phyloP scores from a whole-genome alignment of 2,329 filamentous ascomycete genomes.

The Curvularia eragrostidis region DNA sequence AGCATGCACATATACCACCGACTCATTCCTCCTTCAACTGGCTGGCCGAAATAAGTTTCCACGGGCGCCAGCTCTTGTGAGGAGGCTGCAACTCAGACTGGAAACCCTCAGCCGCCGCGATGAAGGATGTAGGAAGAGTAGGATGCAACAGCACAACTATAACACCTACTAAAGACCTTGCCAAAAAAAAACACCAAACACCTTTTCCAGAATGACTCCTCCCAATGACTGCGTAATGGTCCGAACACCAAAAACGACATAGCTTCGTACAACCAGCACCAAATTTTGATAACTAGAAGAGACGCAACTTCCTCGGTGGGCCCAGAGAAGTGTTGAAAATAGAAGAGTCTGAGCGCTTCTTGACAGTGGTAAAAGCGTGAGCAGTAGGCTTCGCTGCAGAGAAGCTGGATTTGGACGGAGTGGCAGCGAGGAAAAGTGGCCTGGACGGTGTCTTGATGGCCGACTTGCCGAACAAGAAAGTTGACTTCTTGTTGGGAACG shows the following conservation, averaged over 20 bases:
- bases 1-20: constrained; percentile 6
- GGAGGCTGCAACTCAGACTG: constrained; percentile 29
- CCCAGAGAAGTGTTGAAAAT: constrained; percentile 29
- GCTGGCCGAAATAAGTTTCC: constrained; percentile 28
- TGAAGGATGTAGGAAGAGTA: constrained; percentile 1
- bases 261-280: neutral
- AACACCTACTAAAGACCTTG: neutral
- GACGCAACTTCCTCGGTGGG: constrained; percentile 37
- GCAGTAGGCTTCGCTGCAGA: constrained; percentile 26
- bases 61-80: constrained; percentile 26
- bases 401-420: constrained; percentile 29
- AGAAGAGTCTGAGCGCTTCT: constrained; percentile 31
- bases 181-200: constrained; percentile 3
- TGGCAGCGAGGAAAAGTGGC: constrained; percentile 44
- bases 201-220: neutral
- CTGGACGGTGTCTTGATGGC: constrained; percentile 63
- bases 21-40: constrained; percentile 16
- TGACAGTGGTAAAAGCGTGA: constrained; percentile 26
- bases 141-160: constrained; percentile 2
- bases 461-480: constrained; percentile 44
- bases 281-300: constrained; percentile 21
- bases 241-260: constrained; percentile 9
- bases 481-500: constrained; percentile 34
- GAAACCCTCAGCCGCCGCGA: constrained; percentile 27
- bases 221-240: constrained; percentile 9